Conservation (phyloP, 2,329 filamentous ascomycete species). For the Ascochyta fabae region DNA sequence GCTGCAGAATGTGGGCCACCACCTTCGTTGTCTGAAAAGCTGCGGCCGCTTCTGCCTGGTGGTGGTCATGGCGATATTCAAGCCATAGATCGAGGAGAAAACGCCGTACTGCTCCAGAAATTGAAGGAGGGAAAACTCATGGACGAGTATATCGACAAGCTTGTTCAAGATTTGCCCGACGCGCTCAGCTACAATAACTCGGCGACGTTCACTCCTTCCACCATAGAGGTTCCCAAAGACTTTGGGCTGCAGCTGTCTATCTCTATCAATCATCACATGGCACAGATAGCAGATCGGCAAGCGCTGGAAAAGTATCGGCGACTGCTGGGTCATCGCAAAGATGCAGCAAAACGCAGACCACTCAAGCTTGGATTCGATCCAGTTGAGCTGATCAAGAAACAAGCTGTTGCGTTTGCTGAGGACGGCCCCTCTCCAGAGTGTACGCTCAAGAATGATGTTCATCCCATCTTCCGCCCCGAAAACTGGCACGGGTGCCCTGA, state of each 20-base stretch:
- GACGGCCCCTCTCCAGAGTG: slow-evolving; percentile 25
- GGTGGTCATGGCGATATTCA: slow-evolving; percentile 34
- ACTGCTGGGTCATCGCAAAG: slow-evolving; percentile 46
- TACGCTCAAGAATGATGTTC: slow-evolving; percentile 46
- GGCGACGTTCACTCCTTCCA: slow-evolving; percentile 46
- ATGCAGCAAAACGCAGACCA: slow-evolving; percentile 38
- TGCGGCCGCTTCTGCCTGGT: slow-evolving; percentile 41
- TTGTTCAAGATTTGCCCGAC: slow-evolving; percentile 45
- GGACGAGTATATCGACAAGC: slow-evolving; percentile 47
- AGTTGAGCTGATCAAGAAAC: slow-evolving; percentile 48
- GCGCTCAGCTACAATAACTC: slow-evolving; percentile 45
- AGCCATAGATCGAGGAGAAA: slow-evolving; percentile 31
- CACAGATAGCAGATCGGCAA: slow-evolving; percentile 47
- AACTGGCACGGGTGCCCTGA: slow-evolving; percentile 50
- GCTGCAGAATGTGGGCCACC: slow-evolving; percentile 41
- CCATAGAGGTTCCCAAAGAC: slow-evolving; percentile 48
- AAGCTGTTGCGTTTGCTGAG: slow-evolving; percentile 45
- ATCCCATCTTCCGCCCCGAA: slow-evolving; percentile 46
- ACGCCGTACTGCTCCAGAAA: slow-evolving; percentile 42
- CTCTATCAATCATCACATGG: slow-evolving; percentile 49
- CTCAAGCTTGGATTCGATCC: slow-evolving; percentile 49
- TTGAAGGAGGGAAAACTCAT: slow-evolving; percentile 46
- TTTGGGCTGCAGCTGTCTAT: slow-evolving; percentile 48
- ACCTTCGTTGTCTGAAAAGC: slow-evolving; percentile 35
- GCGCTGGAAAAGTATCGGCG: slow-evolving; percentile 47